phyloP scores from a whole-genome alignment of 257 asterid species.

The Avicennia marina region DNA sequence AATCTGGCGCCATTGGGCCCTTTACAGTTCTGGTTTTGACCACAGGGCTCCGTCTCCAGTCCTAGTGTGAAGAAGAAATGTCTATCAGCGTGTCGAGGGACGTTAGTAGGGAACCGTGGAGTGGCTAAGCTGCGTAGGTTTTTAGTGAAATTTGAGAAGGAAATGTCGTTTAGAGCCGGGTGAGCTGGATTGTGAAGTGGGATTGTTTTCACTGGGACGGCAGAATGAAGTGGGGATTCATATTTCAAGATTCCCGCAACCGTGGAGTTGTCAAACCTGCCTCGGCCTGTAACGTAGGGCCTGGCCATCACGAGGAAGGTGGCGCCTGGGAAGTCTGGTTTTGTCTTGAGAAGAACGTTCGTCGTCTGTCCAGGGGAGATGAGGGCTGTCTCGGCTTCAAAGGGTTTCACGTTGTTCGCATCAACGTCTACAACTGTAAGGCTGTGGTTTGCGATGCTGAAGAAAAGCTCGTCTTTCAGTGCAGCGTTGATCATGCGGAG shows the following conservation, averaged over 20 bases:
- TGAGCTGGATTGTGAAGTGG: conserved; percentile 21
- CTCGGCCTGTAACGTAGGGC: conserved; percentile 57
- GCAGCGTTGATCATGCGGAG: conserved; percentile 65
- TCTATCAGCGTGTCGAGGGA: conserved; percentile 37
- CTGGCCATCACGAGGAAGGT: conserved; percentile 45
- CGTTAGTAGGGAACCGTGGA: conserved; percentile 39
- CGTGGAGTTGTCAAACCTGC: conserved; percentile 54
- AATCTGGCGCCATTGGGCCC: conserved; percentile 61
- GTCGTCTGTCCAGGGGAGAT: conserved; percentile 70
- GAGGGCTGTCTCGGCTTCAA: conserved; percentile 34
- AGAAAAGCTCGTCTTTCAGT: conserved; percentile 56
- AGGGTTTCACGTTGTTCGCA: conserved; percentile 57
- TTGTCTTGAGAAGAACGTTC: conserved; percentile 43
- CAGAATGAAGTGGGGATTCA: conserved; percentile 2
- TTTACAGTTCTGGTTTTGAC: conserved; percentile 35
- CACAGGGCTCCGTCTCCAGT: conserved; percentile 32
- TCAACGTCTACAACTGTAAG: conserved; percentile 44
- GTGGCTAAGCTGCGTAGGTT: not conserved
- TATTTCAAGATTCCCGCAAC: conserved; percentile 45
- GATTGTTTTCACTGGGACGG: not conserved
- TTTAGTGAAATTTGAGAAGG: not conserved
- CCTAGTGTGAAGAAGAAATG: conserved; percentile 61
- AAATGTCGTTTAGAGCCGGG: conserved; percentile 26
- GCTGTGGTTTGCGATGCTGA: conserved; percentile 51
- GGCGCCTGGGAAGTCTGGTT: conserved; percentile 35